A percentile compares a stretch with the other conserved stretches of the same genome.
Evolutionary conservation across 495 filamentous ascomycete genomes (phyloP).

Genomic region (Saxophila tyrrhenica): DNA sequence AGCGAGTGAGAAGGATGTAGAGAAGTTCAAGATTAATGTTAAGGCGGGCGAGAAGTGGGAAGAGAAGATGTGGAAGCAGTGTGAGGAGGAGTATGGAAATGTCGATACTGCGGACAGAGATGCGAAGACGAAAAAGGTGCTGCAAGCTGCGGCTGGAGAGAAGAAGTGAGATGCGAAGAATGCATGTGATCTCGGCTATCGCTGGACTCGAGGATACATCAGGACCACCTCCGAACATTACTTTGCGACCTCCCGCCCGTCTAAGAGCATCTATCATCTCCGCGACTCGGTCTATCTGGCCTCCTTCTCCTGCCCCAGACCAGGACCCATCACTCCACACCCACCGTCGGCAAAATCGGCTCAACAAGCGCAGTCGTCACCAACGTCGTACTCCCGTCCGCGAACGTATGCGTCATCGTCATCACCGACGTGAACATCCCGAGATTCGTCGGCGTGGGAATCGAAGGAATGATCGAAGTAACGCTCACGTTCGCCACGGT

Average conservation of each 20-base stretch:
- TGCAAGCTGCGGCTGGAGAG: conserved; percentile 19
- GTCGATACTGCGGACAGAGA: conserved; percentile 25
- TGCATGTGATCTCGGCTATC: background rate
- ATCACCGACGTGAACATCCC: background rate
- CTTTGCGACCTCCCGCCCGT: background rate
- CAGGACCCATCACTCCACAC: background rate
- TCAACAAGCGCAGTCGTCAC: background rate
- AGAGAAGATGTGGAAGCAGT: conserved; percentile 21
- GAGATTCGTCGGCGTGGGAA: background rate
- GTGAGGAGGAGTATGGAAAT: conserved; percentile 25
- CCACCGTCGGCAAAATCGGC: background rate
- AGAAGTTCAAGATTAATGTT: conserved; percentile 27
- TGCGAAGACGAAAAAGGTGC: conserved; percentile 23
- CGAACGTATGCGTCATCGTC: conserved; percentile 8
- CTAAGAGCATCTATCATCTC: too few relatives aligned
- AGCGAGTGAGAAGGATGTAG: conserved; percentile 21
- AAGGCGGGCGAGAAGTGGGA: conserved; percentile 32
- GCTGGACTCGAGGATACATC: background rate
- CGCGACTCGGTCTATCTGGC: too few relatives aligned
- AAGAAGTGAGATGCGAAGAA: conserved; percentile 2
- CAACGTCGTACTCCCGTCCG: conserved; percentile 1
- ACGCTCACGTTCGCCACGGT: background rate
- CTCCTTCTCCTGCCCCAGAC: background rate
- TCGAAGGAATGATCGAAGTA: background rate
- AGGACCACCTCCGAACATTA: background rate